phyloP scores from a whole-genome alignment of 495 filamentous ascomycete species.

The Glarea lozoyensis region DNA sequence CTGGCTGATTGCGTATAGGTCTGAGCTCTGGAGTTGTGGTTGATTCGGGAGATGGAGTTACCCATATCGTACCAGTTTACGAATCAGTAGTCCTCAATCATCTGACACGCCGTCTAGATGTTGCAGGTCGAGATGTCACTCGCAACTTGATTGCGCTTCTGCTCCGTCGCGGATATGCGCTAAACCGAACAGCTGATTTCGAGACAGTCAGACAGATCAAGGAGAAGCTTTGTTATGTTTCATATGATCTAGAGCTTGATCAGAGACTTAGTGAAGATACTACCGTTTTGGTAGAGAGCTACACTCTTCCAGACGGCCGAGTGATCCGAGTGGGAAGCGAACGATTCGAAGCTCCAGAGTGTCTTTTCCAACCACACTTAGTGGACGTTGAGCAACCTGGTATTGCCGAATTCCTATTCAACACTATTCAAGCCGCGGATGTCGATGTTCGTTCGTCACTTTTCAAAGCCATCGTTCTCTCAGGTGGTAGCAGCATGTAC shows the following conservation, averaged over 20 bases:
- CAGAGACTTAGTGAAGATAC: conserved; percentile 95
- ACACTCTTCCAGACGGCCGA: conserved; percentile 91
- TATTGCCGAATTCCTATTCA: conserved; percentile 94
- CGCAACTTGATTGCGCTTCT: conserved; percentile 94
- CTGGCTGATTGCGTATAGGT: conserved; percentile 15
- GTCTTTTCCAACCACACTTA: conserved; percentile 96
- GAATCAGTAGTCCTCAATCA: conserved; percentile 96
- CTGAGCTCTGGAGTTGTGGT: conserved; percentile 94
- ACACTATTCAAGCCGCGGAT: conserved; percentile 93
- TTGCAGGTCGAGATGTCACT: conserved; percentile 94
- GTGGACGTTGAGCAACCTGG: conserved; percentile 97
- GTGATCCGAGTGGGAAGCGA: conserved; percentile 94
- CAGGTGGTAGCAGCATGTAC: conserved; percentile 97
- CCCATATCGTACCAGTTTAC: conserved; percentile 96
- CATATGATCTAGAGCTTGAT: conserved; percentile 95
- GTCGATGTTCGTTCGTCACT: conserved; percentile 88
- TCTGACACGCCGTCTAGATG: conserved; percentile 85
- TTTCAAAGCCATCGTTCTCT: conserved; percentile 95
- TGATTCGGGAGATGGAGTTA: conserved; percentile 96
- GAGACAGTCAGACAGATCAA: conserved; percentile 99
- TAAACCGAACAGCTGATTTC: conserved; percentile 98
- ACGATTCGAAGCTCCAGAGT: conserved; percentile 96
- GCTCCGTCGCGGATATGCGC: conserved; percentile 87
- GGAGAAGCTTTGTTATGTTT: conserved; percentile 99
- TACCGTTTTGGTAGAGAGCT: conserved; percentile 93